These are phyloP conservation scores for Microbotryum saponariae DNA, from an alignment of 1,284 basidiomycete species.

Conservation along the genomic window DNA sequence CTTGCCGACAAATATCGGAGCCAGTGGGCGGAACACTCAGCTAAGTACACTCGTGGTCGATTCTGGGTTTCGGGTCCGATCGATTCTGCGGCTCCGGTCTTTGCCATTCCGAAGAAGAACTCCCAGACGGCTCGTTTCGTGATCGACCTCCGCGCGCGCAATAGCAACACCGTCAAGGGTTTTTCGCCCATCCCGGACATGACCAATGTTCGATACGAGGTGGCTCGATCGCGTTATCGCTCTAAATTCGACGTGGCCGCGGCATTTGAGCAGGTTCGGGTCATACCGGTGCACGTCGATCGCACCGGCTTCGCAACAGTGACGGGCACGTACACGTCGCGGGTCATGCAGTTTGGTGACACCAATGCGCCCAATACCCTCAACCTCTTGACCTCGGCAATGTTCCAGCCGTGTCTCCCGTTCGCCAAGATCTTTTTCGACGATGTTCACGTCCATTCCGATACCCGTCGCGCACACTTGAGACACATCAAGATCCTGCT, in stretches of 20 bases:
- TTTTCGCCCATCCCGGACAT: conserved; percentile 43
- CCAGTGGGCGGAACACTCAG: no score
- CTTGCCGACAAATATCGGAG: no score
- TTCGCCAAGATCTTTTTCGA: no score
- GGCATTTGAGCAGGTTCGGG: conserved; percentile 37
- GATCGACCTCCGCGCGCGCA: conserved; percentile 33
- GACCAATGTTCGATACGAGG: conserved; percentile 36
- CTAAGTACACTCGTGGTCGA: conserved; percentile 1
- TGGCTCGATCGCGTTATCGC: conserved; percentile 31
- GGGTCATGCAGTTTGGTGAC: no score
- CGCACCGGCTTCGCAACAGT: conserved; percentile 36
- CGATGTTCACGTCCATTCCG: no score
- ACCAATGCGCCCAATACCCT: no score
- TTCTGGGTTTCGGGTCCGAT: conserved; percentile 8
- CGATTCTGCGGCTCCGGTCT: conserved; percentile 9
- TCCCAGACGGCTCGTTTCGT: conserved; percentile 5
- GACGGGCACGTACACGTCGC: no score
- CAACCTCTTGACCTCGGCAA: no score
- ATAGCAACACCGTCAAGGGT: conserved; percentile 42
- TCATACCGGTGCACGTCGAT: conserved; percentile 32
- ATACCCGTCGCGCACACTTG: no score
- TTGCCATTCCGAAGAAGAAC: conserved; percentile 12
- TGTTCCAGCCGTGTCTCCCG: no score
- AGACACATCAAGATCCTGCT: no score
- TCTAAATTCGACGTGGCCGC: conserved; percentile 40